Conservation (phyloP, 2,329 filamentous ascomycete genomes). For the Fusarium solani-melongenae region DNA sequence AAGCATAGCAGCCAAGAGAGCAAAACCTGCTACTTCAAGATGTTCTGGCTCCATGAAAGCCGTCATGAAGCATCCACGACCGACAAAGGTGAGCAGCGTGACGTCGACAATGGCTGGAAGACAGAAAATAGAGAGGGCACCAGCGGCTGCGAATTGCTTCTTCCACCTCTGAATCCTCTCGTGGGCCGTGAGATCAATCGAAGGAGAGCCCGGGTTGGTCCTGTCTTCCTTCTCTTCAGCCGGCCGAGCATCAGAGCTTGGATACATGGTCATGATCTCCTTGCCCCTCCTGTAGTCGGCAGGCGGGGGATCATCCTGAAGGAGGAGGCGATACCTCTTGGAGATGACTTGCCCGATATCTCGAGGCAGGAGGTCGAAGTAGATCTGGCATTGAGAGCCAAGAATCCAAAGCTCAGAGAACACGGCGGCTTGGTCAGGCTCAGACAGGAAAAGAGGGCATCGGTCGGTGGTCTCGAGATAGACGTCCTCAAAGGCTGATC, state of each 20-base stretch:
- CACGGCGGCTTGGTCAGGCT: constrained; percentile 33
- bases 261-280: constrained; percentile 38
- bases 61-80: constrained; percentile 34
- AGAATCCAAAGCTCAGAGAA: constrained; percentile 36
- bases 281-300: constrained; percentile 27
- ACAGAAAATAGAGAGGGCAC: constrained; percentile 35
- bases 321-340: constrained; percentile 18
- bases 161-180: constrained; percentile 27
- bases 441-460: constrained; percentile 31
- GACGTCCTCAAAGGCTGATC: constrained; percentile 30
- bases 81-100: constrained; percentile 27
- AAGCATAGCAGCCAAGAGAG: constrained; percentile 21
- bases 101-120: constrained; percentile 29
- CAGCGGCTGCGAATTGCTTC: constrained; percentile 25
- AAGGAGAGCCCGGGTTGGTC: neutral
- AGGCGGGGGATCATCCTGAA: constrained; percentile 9
- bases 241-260: constrained; percentile 13
- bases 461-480: constrained; percentile 33
- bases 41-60: constrained; percentile 24
- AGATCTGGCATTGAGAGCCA: constrained; percentile 34
- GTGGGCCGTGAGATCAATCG: constrained; percentile 10
- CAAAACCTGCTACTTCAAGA: constrained; percentile 27
- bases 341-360: constrained; percentile 27
- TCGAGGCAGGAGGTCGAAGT: constrained; percentile 30
- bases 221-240: neutral